Conservation (phyloP, 805 yeast genomes). For the Nematodospora valgi region DNA sequence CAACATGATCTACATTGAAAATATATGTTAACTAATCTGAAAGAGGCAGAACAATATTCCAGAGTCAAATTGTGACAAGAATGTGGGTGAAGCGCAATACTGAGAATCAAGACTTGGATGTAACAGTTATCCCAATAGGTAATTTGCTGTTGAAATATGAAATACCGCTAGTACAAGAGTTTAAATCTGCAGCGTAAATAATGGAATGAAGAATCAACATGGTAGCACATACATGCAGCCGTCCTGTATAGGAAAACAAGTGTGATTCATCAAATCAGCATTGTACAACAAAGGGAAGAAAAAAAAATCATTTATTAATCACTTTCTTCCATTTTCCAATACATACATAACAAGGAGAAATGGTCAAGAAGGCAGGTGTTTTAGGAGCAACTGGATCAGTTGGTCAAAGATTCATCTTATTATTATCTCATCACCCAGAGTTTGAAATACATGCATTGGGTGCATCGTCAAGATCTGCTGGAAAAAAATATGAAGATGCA, state of each 20-base stretch:
- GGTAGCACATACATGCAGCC: too few species aligned
- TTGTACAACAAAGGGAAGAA: neutral
- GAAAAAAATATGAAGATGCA: conserved; percentile 80
- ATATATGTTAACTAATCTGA: too few species aligned
- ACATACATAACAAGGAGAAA: conserved; percentile 7
- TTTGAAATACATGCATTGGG: conserved; percentile 84
- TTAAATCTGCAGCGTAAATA: too few species aligned
- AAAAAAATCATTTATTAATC: neutral
- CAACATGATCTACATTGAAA: too few species aligned
- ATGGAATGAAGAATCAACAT: too few species aligned
- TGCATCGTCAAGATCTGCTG: conserved; percentile 93
- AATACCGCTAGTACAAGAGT: too few species aligned
- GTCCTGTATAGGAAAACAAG: neutral
- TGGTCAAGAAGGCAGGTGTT: conserved; percentile 70
- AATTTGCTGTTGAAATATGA: too few species aligned
- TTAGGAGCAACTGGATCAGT: conserved; percentile 98
- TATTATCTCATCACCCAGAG: conserved; percentile 84
- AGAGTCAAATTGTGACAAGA: too few species aligned
- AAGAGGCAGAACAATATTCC: too few species aligned
- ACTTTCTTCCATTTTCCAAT: neutral
- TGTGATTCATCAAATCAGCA: neutral
- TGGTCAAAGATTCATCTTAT: conserved; percentile 90
- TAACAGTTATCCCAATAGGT: too few species aligned
- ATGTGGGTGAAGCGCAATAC: too few species aligned
- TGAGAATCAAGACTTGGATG: too few species aligned